Conservation (phyloP, 2,329 filamentous ascomycete species). For the Fusarium brachygibbosum region DNA sequence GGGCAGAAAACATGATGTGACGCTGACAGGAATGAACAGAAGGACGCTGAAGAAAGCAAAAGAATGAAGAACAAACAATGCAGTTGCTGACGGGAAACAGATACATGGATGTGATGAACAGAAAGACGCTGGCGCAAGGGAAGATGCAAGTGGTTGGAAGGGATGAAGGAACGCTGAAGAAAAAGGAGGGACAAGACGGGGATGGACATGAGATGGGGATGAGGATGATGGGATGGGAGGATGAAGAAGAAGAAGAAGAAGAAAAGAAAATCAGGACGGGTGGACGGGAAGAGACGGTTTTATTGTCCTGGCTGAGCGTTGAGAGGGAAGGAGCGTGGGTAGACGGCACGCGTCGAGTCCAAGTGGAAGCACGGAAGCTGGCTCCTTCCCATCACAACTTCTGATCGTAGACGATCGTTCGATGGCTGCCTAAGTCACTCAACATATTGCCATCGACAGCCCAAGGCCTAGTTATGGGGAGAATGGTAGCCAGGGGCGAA, state of each 20-base stretch:
- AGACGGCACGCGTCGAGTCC: background rate
- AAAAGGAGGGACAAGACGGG: slow-evolving; percentile 4
- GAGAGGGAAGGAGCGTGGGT: slow-evolving; percentile 6
- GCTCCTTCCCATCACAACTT: slow-evolving; percentile 1
- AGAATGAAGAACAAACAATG: no score
- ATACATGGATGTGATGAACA: slow-evolving; percentile 3
- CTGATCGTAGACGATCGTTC: background rate
- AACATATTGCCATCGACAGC: background rate
- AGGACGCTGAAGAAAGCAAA: background rate
- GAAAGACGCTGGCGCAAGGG: background rate
- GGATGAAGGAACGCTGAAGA: background rate
- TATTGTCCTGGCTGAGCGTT: background rate
- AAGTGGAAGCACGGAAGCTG: background rate
- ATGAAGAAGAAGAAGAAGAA: slow-evolving; percentile 1
- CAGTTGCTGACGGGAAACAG: background rate
- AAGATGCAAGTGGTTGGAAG: no score
- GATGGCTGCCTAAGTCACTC: background rate
- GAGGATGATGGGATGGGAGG: background rate
- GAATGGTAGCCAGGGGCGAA: background rate
- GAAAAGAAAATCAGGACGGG: background rate
- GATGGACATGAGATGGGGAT: background rate
- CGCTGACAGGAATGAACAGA: background rate
- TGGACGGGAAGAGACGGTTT: background rate
- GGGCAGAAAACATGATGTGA: background rate
- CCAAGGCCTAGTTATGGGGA: background rate